A percentile compares a stretch with the other conserved stretches of the same genome.
phyloP scores from a whole-genome alignment of 176 grass and related monocot species.

The Oryza punctata region DNA sequence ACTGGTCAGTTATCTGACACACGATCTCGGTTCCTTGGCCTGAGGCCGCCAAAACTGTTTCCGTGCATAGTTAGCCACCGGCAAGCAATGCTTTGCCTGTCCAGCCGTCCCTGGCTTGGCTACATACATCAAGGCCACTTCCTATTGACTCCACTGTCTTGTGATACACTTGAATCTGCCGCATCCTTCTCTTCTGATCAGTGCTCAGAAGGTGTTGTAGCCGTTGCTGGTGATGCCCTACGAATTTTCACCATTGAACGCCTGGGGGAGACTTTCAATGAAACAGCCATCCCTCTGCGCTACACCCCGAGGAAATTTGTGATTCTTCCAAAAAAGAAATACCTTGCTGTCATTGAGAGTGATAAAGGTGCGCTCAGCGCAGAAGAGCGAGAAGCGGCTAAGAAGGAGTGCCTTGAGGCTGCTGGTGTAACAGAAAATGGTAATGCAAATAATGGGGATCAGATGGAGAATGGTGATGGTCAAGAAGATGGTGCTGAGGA shows the following conservation, averaged over 20 bases:
- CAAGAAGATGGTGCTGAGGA: slow-evolving; percentile 60
- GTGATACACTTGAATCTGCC: slow-evolving; percentile 94
- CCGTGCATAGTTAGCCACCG: slow-evolving; percentile 75
- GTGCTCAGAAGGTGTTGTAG: slow-evolving; percentile 97
- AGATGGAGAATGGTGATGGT: slow-evolving; percentile 88
- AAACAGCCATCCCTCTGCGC: slow-evolving; percentile 80
- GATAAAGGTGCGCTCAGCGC: slow-evolving; percentile 88
- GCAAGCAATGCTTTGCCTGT: slow-evolving; percentile 97
- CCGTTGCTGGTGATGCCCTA: slow-evolving; percentile 88
- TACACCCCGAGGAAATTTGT: slow-evolving; percentile 98
- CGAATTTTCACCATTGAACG: slow-evolving; percentile 93
- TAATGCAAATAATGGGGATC: slow-evolving; percentile 57
- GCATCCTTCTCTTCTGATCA: slow-evolving; percentile 96
- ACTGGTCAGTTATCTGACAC: slow-evolving; percentile 96
- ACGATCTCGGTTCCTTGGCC: slow-evolving; percentile 85
- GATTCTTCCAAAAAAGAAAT: slow-evolving; percentile 82
- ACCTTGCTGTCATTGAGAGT: slow-evolving; percentile 88
- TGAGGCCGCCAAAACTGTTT: slow-evolving; percentile 89
- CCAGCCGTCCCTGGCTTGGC: slow-evolving; percentile 91
- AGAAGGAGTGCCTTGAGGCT: slow-evolving; percentile 87
- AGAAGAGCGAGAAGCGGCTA: slow-evolving; percentile 86
- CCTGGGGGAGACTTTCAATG: slow-evolving; percentile 94
- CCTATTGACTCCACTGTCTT: slow-evolving; percentile 91
- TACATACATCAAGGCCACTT: slow-evolving; percentile 99
- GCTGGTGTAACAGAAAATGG: slow-evolving; percentile 72